phyloP scores from a whole-genome alignment of 306 rosid species.

The Prunus kanzakura region DNA sequence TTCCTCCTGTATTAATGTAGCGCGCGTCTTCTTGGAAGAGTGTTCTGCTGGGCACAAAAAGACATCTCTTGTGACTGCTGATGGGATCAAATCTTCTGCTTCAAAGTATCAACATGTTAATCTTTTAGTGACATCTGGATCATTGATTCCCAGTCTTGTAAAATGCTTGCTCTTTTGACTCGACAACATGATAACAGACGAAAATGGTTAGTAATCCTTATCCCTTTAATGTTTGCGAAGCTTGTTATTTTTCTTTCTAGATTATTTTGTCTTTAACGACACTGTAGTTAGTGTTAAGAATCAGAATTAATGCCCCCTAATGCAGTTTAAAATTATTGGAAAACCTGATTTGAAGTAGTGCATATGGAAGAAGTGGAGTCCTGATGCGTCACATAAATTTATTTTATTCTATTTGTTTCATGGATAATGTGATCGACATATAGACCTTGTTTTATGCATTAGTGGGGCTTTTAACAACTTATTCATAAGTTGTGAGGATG shows the following conservation, averaged over 20 bases:
- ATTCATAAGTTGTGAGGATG: no score
- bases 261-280: not conserved
- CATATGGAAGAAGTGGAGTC: not conserved
- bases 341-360: not conserved
- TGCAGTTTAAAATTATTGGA: not conserved
- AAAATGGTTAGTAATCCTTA: constrained; percentile 57
- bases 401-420: not conserved
- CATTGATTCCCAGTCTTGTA: constrained; percentile 83
- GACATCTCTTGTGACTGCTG: constrained; percentile 34
- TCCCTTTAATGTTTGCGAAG: not conserved
- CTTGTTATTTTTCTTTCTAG: not conserved
- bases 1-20: no score
- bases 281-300: not conserved
- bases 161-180: constrained; percentile 87
- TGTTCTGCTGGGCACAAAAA: constrained; percentile 48
- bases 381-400: not conserved
- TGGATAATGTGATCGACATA: not conserved
- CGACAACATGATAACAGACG: constrained; percentile 56
- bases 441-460: constrained; percentile 5
- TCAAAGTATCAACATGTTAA: constrained; percentile 44
- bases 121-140: constrained; percentile 88
- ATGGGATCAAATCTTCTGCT: constrained; percentile 36
- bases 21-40: constrained; percentile 22
- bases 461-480: not conserved
- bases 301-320: not conserved